Conservation (phyloP, 345 rosid genomes). For the Murraya paniculata region DNA sequence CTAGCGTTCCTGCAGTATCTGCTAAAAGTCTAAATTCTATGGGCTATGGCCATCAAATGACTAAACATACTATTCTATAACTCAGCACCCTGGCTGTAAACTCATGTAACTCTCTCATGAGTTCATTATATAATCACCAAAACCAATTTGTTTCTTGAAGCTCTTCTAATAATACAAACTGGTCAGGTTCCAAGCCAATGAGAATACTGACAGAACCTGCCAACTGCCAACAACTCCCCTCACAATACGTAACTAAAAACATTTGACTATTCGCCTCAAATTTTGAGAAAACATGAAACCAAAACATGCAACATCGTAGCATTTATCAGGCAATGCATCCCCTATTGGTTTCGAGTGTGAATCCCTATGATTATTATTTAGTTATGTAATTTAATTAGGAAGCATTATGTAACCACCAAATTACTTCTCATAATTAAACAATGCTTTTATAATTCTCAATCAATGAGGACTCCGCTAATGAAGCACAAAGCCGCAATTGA, state of each 20-base stretch:
- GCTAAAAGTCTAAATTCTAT: too few relatives aligned
- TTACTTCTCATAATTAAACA: too few relatives aligned
- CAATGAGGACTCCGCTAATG: too few relatives aligned
- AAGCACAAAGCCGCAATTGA: too few relatives aligned
- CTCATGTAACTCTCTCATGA: neutral
- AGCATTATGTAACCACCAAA: too few relatives aligned
- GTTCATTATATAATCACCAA: neutral
- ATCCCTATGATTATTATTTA: too few relatives aligned
- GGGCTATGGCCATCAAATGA: neutral
- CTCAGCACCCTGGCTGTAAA: neutral
- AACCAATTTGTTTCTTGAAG: neutral
- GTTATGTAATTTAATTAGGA: too few relatives aligned
- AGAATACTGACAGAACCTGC: neutral
- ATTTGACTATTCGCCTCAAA: neutral
- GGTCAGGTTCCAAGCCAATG: neutral
- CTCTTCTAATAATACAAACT: neutral
- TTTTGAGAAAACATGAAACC: neutral
- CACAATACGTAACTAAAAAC: neutral
- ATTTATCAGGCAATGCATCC: too few relatives aligned
- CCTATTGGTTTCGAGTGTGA: too few relatives aligned
- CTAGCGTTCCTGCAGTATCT: neutral
- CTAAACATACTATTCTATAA: neutral
- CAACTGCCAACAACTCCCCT: neutral
- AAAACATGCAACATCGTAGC: neutral
- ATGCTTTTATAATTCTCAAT: too few relatives aligned